Percentiles rank a stretch among this genome's conserved stretches.
Evolutionary conservation across 2,329 filamentous ascomycete genomes (phyloP).

Genomic region (Alternaria arborescens): DNA sequence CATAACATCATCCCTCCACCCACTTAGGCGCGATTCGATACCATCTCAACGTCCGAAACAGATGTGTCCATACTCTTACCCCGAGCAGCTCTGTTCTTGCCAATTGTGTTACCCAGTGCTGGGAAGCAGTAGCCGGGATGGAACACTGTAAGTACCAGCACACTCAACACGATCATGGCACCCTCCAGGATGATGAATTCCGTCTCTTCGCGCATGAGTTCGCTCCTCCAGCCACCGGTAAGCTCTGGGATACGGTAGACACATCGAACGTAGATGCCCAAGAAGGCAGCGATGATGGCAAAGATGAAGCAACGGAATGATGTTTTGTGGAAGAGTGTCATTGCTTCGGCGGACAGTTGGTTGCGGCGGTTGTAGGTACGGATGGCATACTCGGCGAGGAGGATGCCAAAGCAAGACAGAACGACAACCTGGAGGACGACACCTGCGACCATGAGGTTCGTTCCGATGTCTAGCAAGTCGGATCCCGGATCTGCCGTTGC

Average conservation of each 20-base stretch:
- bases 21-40: conserved; percentile 4
- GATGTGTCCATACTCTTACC: conserved; percentile 28
- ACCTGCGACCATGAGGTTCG: conserved; percentile 66
- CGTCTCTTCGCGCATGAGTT: conserved; percentile 58
- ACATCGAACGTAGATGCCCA: conserved; percentile 59
- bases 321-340: conserved; percentile 30
- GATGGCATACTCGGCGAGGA: conserved; percentile 51
- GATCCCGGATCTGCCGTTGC: conserved; percentile 57
- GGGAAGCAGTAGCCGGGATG: conserved; percentile 57
- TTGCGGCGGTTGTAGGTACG: conserved; percentile 41
- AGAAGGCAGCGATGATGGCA: conserved; percentile 52
- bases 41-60: conserved; percentile 29
- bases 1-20: neutral
- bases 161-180: conserved; percentile 61
- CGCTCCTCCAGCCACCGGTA: conserved; percentile 56
- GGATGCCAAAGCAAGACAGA: conserved; percentile 57
- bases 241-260: conserved; percentile 61
- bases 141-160: conserved; percentile 56
- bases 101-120: conserved; percentile 36
- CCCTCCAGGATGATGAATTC: conserved; percentile 63
- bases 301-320: conserved; percentile 44
- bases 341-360: conserved; percentile 30
- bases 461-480: conserved; percentile 56
- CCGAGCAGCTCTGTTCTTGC: conserved; percentile 19
- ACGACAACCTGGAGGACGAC: conserved; percentile 66